phyloP scores from a whole-genome alignment of 2,329 filamentous ascomycete genomes.

The Cucurbitaria berberidis region DNA sequence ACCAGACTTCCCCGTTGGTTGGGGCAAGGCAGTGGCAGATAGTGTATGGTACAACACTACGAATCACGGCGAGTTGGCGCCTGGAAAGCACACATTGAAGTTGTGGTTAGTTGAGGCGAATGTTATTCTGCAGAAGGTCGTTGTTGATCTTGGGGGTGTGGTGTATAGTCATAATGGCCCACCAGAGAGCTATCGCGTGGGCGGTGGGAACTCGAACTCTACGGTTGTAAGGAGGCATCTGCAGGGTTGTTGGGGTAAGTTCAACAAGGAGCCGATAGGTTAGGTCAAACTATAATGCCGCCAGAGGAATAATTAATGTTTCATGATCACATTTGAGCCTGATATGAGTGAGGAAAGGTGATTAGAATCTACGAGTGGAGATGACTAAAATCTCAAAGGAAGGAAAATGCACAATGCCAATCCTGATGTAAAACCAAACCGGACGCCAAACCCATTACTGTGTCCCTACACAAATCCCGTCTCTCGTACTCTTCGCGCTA shows the following conservation, averaged over 20 bases:
- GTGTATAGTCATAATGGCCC: slow-evolving; percentile 44
- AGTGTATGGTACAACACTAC: slow-evolving; percentile 58
- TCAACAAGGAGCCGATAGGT: too few species aligned
- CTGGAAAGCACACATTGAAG: slow-evolving; percentile 53
- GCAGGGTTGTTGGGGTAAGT: neutral
- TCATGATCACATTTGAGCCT: too few species aligned
- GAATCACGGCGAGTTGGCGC: slow-evolving; percentile 37
- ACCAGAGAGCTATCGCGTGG: slow-evolving; percentile 48
- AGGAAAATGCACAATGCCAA: too few species aligned
- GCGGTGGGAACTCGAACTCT: slow-evolving; percentile 11
- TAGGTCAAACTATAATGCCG: neutral
- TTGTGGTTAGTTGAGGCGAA: slow-evolving; percentile 56
- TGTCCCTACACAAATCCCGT: neutral
- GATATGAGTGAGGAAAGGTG: too few species aligned
- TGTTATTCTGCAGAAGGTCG: slow-evolving; percentile 47
- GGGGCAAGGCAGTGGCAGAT: slow-evolving; percentile 58
- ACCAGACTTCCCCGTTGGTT: slow-evolving; percentile 55
- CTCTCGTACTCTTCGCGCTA: too few species aligned
- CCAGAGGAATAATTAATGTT: neutral
- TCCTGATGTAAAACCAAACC: neutral
- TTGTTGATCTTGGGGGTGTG: slow-evolving; percentile 46
- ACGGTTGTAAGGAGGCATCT: slow-evolving; percentile 4
- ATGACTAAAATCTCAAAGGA: too few species aligned
- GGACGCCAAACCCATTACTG: neutral
- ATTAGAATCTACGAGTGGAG: neutral